These are phyloP conservation scores for Sporisorium iseilematis-ciliati DNA, from an alignment of 1,284 basidiomycete genomes.

Conservation along the genomic window DNA sequence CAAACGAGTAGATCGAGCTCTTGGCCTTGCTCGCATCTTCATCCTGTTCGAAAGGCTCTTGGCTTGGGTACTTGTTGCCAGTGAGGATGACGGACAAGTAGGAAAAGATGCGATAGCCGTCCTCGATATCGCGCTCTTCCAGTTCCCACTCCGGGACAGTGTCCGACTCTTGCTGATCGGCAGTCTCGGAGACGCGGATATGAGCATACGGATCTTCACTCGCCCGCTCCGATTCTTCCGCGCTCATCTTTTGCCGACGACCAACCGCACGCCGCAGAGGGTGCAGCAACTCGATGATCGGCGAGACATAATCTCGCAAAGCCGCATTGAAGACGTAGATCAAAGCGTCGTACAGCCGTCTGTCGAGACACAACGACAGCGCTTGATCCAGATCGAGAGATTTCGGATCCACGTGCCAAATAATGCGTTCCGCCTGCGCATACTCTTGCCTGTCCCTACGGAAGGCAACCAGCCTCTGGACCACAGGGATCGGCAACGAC, in stretches of 20 bases:
- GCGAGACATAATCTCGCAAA: slow-evolving; percentile 87
- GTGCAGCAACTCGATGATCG: slow-evolving; percentile 80
- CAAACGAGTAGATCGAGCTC: slow-evolving; percentile 72
- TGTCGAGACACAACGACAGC: slow-evolving; percentile 83
- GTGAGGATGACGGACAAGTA: slow-evolving; percentile 89
- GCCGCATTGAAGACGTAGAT: slow-evolving; percentile 93
- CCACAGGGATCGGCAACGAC: slow-evolving; percentile 82
- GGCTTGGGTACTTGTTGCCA: slow-evolving; percentile 88
- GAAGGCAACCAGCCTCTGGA: slow-evolving; percentile 83
- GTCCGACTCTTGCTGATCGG: slow-evolving; percentile 2
- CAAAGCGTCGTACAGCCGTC: slow-evolving; percentile 90
- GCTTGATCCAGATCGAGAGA: slow-evolving; percentile 95
- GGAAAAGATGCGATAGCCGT: slow-evolving; percentile 91
- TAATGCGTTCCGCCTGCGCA: slow-evolving; percentile 85
- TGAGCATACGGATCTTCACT: slow-evolving; percentile 32
- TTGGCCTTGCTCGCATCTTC: slow-evolving; percentile 74
- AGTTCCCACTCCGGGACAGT: slow-evolving; percentile 15
- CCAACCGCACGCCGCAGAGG: slow-evolving; percentile 54
- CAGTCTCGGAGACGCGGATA: slow-evolving; percentile 16
- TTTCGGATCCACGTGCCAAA: slow-evolving; percentile 94
- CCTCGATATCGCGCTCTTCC: slow-evolving; percentile 69
- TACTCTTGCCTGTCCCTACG: slow-evolving; percentile 81
- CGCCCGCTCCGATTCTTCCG: background rate
- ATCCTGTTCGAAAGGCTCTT: slow-evolving; percentile 76
- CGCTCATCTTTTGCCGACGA: slow-evolving; percentile 3